These are phyloP conservation scores for Hyaloscypha bicolor DNA, from an alignment of 495 filamentous ascomycete species.

Conservation along the genomic window DNA sequence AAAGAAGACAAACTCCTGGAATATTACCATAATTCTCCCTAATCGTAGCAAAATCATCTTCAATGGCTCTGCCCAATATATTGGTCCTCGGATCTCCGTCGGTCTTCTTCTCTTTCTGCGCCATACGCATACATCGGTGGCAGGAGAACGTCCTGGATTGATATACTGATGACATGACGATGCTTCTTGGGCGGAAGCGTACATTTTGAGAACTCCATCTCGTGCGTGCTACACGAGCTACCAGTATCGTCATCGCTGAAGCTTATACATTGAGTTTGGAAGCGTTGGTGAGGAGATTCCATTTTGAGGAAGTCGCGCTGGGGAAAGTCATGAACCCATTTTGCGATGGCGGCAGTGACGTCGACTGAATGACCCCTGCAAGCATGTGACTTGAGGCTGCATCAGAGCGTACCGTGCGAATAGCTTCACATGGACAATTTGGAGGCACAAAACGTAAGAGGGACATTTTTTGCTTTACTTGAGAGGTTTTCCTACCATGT, in stretches of 20 bases:
- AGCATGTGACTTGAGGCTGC: constrained; percentile 21
- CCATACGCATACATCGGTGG: constrained; percentile 5
- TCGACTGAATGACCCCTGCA: constrained; percentile 18
- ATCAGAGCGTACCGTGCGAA: background rate
- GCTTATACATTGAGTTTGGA: constrained; percentile 27
- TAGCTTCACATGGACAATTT: background rate
- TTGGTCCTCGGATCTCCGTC: constrained; percentile 59
- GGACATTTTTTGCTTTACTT: background rate
- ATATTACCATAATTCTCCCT: constrained; percentile 67
- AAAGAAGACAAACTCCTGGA: background rate
- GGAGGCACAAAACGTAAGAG: background rate
- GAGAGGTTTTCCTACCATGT: background rate
- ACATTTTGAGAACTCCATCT: constrained; percentile 26
- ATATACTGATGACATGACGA: constrained; percentile 2
- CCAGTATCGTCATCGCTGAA: constrained; percentile 27
- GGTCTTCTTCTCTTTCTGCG: constrained; percentile 32
- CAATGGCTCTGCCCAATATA: constrained; percentile 67
- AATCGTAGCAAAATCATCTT: constrained; percentile 75
- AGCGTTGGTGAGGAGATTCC: constrained; percentile 7
- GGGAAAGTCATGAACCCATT: constrained; percentile 10
- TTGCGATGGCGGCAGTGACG: constrained; percentile 23
- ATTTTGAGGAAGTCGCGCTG: constrained; percentile 27
- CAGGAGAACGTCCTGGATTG: constrained; percentile 1
- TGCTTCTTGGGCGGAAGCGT: background rate
- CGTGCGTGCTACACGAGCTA: constrained; percentile 31